Evolutionary conservation across 164 flowering plant genomes (phyloP).

Genomic region (Warburgia ugandensis): DNA sequence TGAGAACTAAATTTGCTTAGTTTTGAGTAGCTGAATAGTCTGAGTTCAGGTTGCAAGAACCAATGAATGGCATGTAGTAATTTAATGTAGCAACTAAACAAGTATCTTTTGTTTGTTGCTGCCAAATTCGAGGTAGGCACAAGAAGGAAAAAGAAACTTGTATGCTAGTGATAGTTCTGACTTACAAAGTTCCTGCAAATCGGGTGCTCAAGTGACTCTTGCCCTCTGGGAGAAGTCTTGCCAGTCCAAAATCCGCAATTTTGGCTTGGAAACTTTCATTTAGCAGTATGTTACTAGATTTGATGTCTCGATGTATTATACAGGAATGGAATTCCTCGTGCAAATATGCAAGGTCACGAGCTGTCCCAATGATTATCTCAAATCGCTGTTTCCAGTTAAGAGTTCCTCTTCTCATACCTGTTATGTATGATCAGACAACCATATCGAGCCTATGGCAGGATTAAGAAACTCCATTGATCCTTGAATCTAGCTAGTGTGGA

Average conservation of each 20-base stretch:
- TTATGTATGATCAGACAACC: slow-evolving; percentile 5
- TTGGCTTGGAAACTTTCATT: slow-evolving; percentile 45
- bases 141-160: background rate
- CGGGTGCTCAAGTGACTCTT: slow-evolving; percentile 45
- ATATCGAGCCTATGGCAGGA: background rate
- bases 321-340: slow-evolving; percentile 52
- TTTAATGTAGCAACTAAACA: too few species aligned
- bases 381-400: slow-evolving; percentile 47
- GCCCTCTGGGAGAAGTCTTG: slow-evolving; percentile 49
- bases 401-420: slow-evolving; percentile 35
- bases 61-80: too few species aligned
- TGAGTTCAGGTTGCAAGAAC: background rate
- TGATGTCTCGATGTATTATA: slow-evolving; percentile 57
- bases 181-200: slow-evolving; percentile 66
- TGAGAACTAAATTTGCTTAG: too few species aligned
- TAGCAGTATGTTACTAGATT: slow-evolving; percentile 45
- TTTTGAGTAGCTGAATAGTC: background rate
- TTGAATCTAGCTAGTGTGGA: background rate
- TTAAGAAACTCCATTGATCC: background rate
- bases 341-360: slow-evolving; percentile 51
- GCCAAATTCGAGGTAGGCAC: too few species aligned
- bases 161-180: background rate
- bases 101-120: too few species aligned
- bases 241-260: slow-evolving; percentile 62
- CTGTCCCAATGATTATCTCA: slow-evolving; percentile 44